phyloP scores from a whole-genome alignment of 148 eudicot species.

The Tetragonia tetragonoides region DNA sequence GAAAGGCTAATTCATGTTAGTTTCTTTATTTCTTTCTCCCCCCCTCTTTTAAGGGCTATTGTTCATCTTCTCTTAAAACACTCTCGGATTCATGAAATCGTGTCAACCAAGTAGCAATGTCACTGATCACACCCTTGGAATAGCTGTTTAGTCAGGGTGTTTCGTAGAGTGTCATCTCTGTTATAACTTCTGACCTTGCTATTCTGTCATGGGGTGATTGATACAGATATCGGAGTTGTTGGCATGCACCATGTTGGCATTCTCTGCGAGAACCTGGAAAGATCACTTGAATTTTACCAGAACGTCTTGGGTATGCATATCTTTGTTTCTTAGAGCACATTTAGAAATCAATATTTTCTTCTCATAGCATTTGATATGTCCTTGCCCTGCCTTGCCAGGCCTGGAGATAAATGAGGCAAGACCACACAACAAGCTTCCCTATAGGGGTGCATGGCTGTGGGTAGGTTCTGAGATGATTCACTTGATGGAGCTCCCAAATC shows the following conservation, averaged over 20 bases:
- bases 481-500: slow-evolving; percentile 98
- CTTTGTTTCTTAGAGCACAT: background rate
- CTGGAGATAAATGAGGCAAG: slow-evolving; percentile 91
- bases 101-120: background rate
- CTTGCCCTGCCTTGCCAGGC: slow-evolving; percentile 39
- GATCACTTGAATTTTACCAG: slow-evolving; percentile 93
- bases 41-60: background rate
- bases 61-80: too few species aligned
- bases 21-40: too few species aligned
- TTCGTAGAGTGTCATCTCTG: background rate
- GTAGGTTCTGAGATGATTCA: slow-evolving; percentile 98
- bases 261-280: slow-evolving; percentile 91
- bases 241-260: slow-evolving; percentile 90
- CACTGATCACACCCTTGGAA: background rate
- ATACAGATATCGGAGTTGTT: slow-evolving; percentile 85
- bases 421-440: slow-evolving; percentile 95
- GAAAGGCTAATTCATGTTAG: background rate
- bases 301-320: slow-evolving; percentile 63
- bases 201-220: slow-evolving; percentile 11
- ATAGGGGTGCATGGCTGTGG: slow-evolving; percentile 99
- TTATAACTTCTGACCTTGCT: background rate
- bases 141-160: background rate
- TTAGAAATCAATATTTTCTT: background rate
- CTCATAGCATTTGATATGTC: background rate
- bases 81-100: too few species aligned